Evolutionary conservation across 2,329 filamentous ascomycete genomes (phyloP).

Genomic region (Phyllosticta citriasiana): DNA sequence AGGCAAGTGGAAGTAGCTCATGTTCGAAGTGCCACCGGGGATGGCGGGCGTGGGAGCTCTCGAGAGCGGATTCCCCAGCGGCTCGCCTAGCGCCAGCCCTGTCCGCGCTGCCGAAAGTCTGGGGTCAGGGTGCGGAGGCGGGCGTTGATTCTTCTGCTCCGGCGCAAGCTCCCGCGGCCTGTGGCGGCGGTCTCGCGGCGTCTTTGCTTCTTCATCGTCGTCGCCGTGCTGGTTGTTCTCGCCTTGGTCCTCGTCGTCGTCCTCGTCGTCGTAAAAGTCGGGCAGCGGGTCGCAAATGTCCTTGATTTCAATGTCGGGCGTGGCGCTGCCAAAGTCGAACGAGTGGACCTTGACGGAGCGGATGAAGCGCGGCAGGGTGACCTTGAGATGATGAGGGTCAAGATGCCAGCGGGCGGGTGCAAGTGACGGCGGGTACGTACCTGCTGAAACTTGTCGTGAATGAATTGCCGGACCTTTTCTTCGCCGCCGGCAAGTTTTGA

Average conservation of each 20-base stretch:
- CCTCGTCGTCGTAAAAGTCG: slow-evolving; percentile 87
- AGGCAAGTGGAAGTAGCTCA: slow-evolving; percentile 76
- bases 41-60: slow-evolving; percentile 46
- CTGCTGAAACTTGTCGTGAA: slow-evolving; percentile 91
- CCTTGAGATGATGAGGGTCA: slow-evolving; percentile 19
- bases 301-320: slow-evolving; percentile 83
- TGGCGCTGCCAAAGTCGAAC: slow-evolving; percentile 80
- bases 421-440: neutral
- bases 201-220: slow-evolving; percentile 21
- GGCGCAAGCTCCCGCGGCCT: slow-evolving; percentile 17
- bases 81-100: slow-evolving; percentile 23
- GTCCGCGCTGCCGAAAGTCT: slow-evolving; percentile 17
- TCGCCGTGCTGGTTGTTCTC: slow-evolving; percentile 63
- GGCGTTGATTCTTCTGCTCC: slow-evolving; percentile 15
- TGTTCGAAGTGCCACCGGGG: slow-evolving; percentile 63
- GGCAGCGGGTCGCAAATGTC: slow-evolving; percentile 92
- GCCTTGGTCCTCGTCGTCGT: slow-evolving; percentile 45
- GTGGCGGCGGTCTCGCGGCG: slow-evolving; percentile 20
- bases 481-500: slow-evolving; percentile 82
- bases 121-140: slow-evolving; percentile 14
- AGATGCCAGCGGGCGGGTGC: neutral
- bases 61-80: slow-evolving; percentile 27
- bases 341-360: slow-evolving; percentile 89
- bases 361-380: slow-evolving; percentile 88
- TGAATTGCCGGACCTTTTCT: slow-evolving; percentile 79